Evolutionary conservation across 176 grass and related monocot species (phyloP), one percentile per base, ranked within the genome.

Genomic region (Metroxylon sagu): DNA sequence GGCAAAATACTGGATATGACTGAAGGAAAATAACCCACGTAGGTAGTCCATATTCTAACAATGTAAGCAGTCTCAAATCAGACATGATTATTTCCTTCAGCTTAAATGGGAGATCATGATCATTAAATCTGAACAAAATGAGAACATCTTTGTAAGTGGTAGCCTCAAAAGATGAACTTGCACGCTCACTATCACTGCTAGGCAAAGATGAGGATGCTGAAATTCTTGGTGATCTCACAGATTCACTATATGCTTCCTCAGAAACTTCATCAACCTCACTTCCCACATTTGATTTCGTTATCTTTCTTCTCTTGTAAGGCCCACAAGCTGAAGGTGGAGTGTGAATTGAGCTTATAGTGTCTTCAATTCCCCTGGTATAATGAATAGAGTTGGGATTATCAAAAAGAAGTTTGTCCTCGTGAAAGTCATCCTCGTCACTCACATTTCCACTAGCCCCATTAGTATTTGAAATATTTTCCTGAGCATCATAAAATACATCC

Each of bases 11-110:
- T 29, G 93, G 93, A 73, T 98, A 98, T 50, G 93, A 98, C 58
- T 92, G 87, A 57, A 98, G 66, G 70, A 98, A 98, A 52, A 92
- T 88, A 29, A 98, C 87, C 93, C 93, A 98, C 48, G 93, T 89
- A 63, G 93, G 93, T 70, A 98, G 88, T 16, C 88, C 93, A 71
- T 92, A 92, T 56, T 98, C 93, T 59, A 98, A 80, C 19, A 92
- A 66, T 18, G 84, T 92, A 76, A 98, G 72, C 6, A 92, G 85
- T 69, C 81, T 92, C 56, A 92, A 73, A 52, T 98, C 93, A 73
- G 84, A 80, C 52, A 85, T 71, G 77, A 92, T 83, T 68, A 81
- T 77, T 55, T 98, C 79, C 67, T 85, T 83, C 48, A 98, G 60
- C 76, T 76, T 89, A 73, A 89, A 89, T 8, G 88, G 82, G 53